These are phyloP conservation scores for Lolium perenne DNA, from an alignment of 176 grass and related monocot species.

Conservation along the genomic window DNA sequence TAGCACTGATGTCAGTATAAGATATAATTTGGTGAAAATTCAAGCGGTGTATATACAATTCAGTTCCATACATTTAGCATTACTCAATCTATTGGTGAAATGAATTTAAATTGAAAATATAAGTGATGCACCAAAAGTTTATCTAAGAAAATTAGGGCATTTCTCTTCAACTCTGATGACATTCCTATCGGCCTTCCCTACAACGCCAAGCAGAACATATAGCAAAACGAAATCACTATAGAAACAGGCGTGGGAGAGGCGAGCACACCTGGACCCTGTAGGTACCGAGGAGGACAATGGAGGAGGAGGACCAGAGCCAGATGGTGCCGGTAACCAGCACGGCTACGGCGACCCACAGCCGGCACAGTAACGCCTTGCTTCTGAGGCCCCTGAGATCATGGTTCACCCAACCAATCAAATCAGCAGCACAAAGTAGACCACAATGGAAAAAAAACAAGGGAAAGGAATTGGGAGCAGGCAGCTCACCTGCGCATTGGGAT, in stretches of 20 bases:
- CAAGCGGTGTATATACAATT: slow-evolving; percentile 28
- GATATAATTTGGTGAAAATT: slow-evolving; percentile 24
- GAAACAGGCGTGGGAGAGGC: background rate
- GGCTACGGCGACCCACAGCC: slow-evolving; percentile 49
- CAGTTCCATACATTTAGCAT: slow-evolving; percentile 25
- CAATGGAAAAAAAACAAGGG: background rate
- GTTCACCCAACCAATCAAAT: background rate
- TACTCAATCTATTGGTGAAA: background rate
- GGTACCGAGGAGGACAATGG: slow-evolving; percentile 24
- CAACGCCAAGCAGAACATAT: slow-evolving; percentile 25
- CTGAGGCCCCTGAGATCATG: slow-evolving; percentile 17
- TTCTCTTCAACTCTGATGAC: background rate
- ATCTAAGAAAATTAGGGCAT: background rate
- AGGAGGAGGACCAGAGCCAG: slow-evolving; percentile 54
- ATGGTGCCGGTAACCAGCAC: slow-evolving; percentile 40
- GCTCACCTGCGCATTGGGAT: slow-evolving; percentile 55
- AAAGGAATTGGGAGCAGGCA: background rate
- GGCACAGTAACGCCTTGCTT: slow-evolving; percentile 17
- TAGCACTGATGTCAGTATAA: slow-evolving; percentile 46
- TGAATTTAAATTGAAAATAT: background rate
- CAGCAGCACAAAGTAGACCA: background rate
- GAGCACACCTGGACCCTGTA: slow-evolving; percentile 44
- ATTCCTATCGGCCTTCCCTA: slow-evolving; percentile 2
- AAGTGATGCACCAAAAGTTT: background rate
- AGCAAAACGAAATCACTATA: background rate